Evolutionary conservation across 495 filamentous ascomycete species (phyloP), one percentile per base, ranked within the genome.

Genomic region (Neurospora terricola): DNA sequence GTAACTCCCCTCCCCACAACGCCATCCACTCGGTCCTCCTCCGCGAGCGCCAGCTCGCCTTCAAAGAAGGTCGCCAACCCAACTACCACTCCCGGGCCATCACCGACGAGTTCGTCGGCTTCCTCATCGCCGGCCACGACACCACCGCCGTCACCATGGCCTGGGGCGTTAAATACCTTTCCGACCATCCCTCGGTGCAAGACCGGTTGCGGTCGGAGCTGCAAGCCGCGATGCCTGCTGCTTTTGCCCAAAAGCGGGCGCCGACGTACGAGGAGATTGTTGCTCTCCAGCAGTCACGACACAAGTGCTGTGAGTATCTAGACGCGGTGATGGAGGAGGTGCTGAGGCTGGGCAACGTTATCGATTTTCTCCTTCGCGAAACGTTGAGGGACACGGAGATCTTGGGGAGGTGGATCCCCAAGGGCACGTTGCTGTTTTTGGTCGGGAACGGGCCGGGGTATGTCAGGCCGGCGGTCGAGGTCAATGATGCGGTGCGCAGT

Each of bases 11-110:
- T 43, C 18, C 42, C 42, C 70, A 72, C 0, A 81, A 68, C 7
- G 83, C 81, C 9, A 76, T 85, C 66, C 79, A 84, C 72, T 74
- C 79, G 16, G 78, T 84, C n/a, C 43, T 85, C 6, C 72, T 76
- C 27, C 79, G 83, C 38, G 82, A 84, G 73, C 76, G 75, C 30
- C 71, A 71, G 11, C 38, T 77, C 11, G 80, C 83, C 1, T 43
- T 73, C 18, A 82, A 83, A 75, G 80, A 77, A 23, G 74, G 76
- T 45, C 73, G 80, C 34, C 39, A 69, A 34, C 82, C 82, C 3
- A 45, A 70, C 11, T 80, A 76, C 43, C 75, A 76, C 37, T 72
- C 70, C 30, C 73, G 59, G 4, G 76, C 70, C 70, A 81, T 83
- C 43, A 45, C 73, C 30, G 80, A 83, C 74, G 81, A 84, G 73